phyloP scores from a whole-genome alignment of 2,329 filamentous ascomycete genomes.

The Achaetomium macrosporum region DNA sequence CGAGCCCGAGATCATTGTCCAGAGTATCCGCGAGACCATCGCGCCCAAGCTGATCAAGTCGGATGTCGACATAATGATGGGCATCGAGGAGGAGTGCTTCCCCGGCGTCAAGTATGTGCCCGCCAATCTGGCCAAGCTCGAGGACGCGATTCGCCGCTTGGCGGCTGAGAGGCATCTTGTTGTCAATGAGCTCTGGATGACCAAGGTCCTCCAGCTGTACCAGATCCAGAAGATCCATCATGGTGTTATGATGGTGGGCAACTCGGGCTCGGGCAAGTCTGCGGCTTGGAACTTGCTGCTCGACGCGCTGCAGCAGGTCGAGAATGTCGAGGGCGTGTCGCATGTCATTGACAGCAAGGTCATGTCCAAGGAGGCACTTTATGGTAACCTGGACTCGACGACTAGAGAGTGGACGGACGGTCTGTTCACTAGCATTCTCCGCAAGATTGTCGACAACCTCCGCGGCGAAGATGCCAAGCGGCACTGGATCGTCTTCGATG shows the following conservation, averaged over 20 bases:
- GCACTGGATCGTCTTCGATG: conserved; percentile 99
- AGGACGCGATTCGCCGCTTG: conserved; percentile 73
- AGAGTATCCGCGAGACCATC: conserved; percentile 97
- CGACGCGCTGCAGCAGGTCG: conserved; percentile 83
- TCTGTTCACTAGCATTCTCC: conserved; percentile 92
- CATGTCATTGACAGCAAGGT: conserved; percentile 99
- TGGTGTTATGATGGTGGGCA: conserved; percentile 99
- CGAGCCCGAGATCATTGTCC: conserved; percentile 96
- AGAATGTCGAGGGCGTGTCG: conserved; percentile 86
- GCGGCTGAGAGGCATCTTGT: conserved; percentile 82
- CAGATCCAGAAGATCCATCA: conserved; percentile 98
- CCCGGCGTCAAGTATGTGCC: conserved; percentile 90
- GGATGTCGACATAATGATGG: conserved; percentile 82
- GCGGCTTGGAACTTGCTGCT: conserved; percentile 89
- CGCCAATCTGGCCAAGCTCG: conserved; percentile 73
- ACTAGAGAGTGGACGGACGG: conserved; percentile 99
- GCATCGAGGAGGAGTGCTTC: conserved; percentile 81
- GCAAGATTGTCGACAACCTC: conserved; percentile 98
- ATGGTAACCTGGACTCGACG: conserved; percentile 91
- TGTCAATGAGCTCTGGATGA: conserved; percentile 93
- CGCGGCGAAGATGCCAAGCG: conserved; percentile 94
- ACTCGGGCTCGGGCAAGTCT: conserved; percentile 96
- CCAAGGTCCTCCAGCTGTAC: conserved; percentile 92
- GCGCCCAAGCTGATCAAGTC: conserved; percentile 91
- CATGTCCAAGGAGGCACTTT: conserved; percentile 98